These are phyloP conservation scores for Saccharomycopsis amapae DNA, from an alignment of 805 yeast genomes.

Conservation along the genomic window DNA sequence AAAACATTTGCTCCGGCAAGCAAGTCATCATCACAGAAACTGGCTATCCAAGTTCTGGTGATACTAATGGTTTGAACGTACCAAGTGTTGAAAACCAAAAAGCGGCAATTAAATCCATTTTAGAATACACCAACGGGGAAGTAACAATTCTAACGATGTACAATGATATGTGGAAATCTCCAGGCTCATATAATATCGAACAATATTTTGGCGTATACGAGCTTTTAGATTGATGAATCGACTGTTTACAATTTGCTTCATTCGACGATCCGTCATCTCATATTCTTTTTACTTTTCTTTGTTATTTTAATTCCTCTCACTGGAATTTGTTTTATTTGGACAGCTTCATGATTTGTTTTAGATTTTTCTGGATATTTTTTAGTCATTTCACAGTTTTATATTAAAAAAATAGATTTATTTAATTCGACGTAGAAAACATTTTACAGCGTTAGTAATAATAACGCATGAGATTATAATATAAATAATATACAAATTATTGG, in stretches of 20 bases:
- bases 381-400: too few relatives aligned
- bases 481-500: background rate
- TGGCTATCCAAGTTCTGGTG: conserved; percentile 80
- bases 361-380: too few relatives aligned
- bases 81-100: conserved; percentile 68
- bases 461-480: too few relatives aligned
- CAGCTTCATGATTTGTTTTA: too few relatives aligned
- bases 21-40: conserved; percentile 70
- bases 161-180: conserved; percentile 79
- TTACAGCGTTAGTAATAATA: too few relatives aligned
- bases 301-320: too few relatives aligned
- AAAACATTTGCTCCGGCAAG: conserved; percentile 48
- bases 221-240: conserved; percentile 23
- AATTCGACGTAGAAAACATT: too few relatives aligned
- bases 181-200: conserved; percentile 81
- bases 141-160: conserved; percentile 72
- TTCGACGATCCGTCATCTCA: too few relatives aligned
- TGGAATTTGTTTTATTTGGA: too few relatives aligned
- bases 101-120: conserved; percentile 57
- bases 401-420: too few relatives aligned
- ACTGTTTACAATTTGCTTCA: too few relatives aligned
- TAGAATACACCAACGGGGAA: conserved; percentile 50
- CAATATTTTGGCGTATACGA: conserved; percentile 72
- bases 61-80: conserved; percentile 60
- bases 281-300: too few relatives aligned